Evolutionary conservation across 2,329 filamentous ascomycete species (phyloP), one percentile per base, ranked within the genome.

Genomic region (Annulohypoxylon truncatum): DNA sequence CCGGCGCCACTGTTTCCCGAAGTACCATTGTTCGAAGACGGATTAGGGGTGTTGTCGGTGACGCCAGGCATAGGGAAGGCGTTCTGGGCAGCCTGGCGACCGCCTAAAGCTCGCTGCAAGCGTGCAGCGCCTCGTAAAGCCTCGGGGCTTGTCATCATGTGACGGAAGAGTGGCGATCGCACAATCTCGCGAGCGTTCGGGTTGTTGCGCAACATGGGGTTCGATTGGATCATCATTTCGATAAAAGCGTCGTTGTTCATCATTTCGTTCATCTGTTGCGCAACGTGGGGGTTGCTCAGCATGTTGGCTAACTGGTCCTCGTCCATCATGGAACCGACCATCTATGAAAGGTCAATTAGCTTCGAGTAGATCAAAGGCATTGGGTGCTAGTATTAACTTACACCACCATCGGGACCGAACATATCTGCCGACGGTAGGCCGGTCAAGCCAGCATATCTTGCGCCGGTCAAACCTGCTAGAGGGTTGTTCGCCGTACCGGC

Each of bases 161-260:
- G 87, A 74, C 96, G 88, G 81, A 98, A 94, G 69, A 94, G 87
- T 0, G 94, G 94, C 22, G 94, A 96, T 66, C 93, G 90, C 74
- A 99, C 88, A 79, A 97, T 91, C 76, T 96, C 89, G 72, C 94
- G 89, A 20, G 92, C 92, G 65, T 91, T 87, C 40, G 92, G 92
- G 60, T 75, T 74, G 60, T 75, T 74, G 13, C 74, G 74, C 7
- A 76, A 57, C 70, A 75, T 73, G 2, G 96, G 96, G 77, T 97
- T 97, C 75, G 91, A 89, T 73, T 96, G 89, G 73, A 99, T 94
- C 87, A 98, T 92, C 87, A 96, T 93, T 76, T 98, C 93, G 76
- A 98, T 87, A 73, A 99, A 92, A 15, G 90, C 88, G n/a, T 96
- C 95, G 80, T 98, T 98, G 79, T 94, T 92, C 78, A 99, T 91